Evolutionary conservation across 1,139 yeast genomes (phyloP).

Genomic region (Trichomonascaceae sp.): DNA sequence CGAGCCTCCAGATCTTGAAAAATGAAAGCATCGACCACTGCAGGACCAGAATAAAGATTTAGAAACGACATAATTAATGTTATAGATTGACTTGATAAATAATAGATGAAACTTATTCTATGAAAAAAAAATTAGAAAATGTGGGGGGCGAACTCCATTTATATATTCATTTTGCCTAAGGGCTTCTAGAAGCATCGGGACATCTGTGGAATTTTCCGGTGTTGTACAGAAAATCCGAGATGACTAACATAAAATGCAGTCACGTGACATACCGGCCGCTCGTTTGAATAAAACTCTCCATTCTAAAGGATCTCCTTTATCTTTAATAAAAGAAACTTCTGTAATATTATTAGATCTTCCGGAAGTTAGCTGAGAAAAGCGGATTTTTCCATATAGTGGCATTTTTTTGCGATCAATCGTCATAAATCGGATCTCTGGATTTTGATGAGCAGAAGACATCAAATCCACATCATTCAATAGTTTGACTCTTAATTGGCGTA

Average conservation of each 20-base stretch:
- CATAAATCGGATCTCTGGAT: conserved; percentile 35
- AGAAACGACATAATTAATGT: background rate
- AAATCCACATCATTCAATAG: conserved; percentile 19
- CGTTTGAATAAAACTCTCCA: conserved; percentile 59
- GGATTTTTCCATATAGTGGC: conserved; percentile 44
- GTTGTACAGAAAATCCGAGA: background rate
- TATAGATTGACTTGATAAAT: background rate
- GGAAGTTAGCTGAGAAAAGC: conserved; percentile 32
- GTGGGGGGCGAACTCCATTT: conserved; percentile 1
- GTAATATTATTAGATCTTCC: conserved; percentile 21
- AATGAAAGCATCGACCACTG: conserved; percentile 2
- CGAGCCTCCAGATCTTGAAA: conserved; percentile 9
- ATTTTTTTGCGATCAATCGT: conserved; percentile 44
- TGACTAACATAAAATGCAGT: conserved; percentile 32
- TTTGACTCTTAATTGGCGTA: conserved; percentile 38
- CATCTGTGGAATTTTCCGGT: background rate
- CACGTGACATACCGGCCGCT: conserved; percentile 48
- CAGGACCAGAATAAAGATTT: conserved; percentile 1
- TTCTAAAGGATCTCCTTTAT: conserved; percentile 59
- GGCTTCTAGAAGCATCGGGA: background rate
- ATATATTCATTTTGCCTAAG: background rate
- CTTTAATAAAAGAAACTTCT: conserved; percentile 45
- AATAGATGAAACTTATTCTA: background rate
- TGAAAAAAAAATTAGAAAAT: background rate
- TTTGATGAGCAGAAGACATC: conserved; percentile 13